These are phyloP conservation scores for Paracamarosporium sp. DNA, from an alignment of 2,329 filamentous ascomycete genomes.

Conservation along the genomic window DNA sequence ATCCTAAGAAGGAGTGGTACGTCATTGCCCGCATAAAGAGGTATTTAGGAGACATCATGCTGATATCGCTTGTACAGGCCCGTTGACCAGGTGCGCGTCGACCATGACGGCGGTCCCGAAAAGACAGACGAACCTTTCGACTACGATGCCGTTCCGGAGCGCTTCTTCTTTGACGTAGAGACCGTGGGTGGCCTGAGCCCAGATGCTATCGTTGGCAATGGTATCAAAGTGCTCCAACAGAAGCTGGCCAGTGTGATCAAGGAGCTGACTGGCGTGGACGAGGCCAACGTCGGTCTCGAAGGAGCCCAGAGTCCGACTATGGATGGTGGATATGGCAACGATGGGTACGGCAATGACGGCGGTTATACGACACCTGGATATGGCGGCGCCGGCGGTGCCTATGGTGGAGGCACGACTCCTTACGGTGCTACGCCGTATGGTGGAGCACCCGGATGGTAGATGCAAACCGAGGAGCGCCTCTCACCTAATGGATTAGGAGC, in stretches of 20 bases:
- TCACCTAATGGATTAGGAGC: neutral
- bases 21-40: conserved; percentile 34
- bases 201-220: conserved; percentile 85
- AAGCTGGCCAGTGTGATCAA: conserved; percentile 85
- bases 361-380: conserved; percentile 72
- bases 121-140: conserved; percentile 88
- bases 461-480: neutral
- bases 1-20: conserved; percentile 84
- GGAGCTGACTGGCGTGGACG: conserved; percentile 65
- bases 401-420: conserved; percentile 60
- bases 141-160: conserved; percentile 82
- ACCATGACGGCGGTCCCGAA: conserved; percentile 74
- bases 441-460: conserved; percentile 26
- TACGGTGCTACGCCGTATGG: conserved; percentile 70
- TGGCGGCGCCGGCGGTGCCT: conserved; percentile 63
- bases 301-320: conserved; percentile 70
- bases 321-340: conserved; percentile 62
- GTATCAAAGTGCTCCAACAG: conserved; percentile 85
- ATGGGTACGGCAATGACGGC: conserved; percentile 64
- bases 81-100: conserved; percentile 79
- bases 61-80: conserved; percentile 63
- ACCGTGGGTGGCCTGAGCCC: conserved; percentile 86
- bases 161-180: conserved; percentile 95
- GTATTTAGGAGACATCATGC: no score
- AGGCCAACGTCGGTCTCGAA: conserved; percentile 61